These are phyloP conservation scores for Jamesozyma gamospora DNA, from an alignment of 805 yeast species.

Conservation along the genomic window DNA sequence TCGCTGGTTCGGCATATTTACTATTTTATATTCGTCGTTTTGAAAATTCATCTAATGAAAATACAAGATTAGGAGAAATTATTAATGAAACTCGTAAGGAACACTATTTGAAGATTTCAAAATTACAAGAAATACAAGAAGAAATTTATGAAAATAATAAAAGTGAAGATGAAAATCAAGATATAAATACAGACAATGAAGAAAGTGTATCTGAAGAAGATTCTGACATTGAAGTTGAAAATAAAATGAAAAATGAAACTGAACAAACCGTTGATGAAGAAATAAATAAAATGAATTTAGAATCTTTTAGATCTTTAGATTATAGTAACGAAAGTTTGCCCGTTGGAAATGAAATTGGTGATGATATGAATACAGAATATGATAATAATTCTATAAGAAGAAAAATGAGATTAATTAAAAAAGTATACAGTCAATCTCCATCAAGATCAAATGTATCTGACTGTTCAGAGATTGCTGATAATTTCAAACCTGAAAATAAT, in stretches of 20 bases:
- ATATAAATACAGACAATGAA: constrained; percentile 6
- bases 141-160: constrained; percentile 21
- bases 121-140: constrained; percentile 17
- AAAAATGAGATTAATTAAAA: constrained; percentile 22
- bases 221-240: constrained; percentile 5
- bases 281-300: not conserved
- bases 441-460: constrained; percentile 58
- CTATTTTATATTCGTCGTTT: constrained; percentile 61
- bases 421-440: constrained; percentile 39
- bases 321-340: not conserved
- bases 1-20: constrained; percentile 76
- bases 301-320: not conserved
- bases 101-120: constrained; percentile 18
- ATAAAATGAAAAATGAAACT: not conserved
- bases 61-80: constrained; percentile 38
- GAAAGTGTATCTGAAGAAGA: not conserved
- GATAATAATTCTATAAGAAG: constrained; percentile 16
- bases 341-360: not conserved
- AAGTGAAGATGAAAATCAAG: constrained; percentile 17
- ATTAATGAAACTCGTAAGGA: constrained; percentile 34
- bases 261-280: not conserved
- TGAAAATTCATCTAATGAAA: constrained; percentile 12
- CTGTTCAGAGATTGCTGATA: not conserved
- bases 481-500: too few species aligned
- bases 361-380: constrained; percentile 5